Conservation (phyloP, 257 asterid species). For the Nicotiana tomentosiformis region DNA sequence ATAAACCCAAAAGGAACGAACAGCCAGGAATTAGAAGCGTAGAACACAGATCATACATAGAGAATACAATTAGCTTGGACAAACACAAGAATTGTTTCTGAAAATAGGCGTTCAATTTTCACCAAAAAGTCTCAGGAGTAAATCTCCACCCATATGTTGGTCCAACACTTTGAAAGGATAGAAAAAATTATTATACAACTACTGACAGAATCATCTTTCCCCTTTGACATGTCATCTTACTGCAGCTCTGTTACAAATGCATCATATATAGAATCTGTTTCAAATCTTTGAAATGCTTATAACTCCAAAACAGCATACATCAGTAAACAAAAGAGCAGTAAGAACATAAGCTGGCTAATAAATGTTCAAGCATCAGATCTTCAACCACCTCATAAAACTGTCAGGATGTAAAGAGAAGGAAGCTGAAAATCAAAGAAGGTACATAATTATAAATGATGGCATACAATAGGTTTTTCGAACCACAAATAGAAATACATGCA, state of each 20-base stretch:
- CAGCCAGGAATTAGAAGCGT: not conserved
- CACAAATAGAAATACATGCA: too few species aligned
- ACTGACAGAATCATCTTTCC: not conserved
- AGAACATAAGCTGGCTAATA: not conserved
- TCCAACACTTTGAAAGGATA: not conserved
- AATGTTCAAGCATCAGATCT: not conserved
- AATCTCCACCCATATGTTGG: not conserved
- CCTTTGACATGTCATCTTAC: not conserved
- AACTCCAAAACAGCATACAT: not conserved
- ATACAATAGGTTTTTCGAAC: too few species aligned
- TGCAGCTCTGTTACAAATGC: not conserved
- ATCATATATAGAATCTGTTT: not conserved
- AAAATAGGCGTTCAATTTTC: not conserved
- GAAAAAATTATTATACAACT: not conserved
- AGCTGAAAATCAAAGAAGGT: not conserved
- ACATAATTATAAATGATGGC: not conserved
- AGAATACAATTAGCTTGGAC: not conserved
- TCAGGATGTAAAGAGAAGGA: not conserved
- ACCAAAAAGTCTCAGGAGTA: not conserved
- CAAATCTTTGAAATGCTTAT: not conserved
- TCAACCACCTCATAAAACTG: not conserved
- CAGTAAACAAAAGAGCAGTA: not conserved
- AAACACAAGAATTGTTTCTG: not conserved
- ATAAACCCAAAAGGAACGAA: not conserved
- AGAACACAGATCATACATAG: not conserved